Evolutionary conservation across 2,329 filamentous ascomycete genomes (phyloP).

Genomic region (Calycina marina): DNA sequence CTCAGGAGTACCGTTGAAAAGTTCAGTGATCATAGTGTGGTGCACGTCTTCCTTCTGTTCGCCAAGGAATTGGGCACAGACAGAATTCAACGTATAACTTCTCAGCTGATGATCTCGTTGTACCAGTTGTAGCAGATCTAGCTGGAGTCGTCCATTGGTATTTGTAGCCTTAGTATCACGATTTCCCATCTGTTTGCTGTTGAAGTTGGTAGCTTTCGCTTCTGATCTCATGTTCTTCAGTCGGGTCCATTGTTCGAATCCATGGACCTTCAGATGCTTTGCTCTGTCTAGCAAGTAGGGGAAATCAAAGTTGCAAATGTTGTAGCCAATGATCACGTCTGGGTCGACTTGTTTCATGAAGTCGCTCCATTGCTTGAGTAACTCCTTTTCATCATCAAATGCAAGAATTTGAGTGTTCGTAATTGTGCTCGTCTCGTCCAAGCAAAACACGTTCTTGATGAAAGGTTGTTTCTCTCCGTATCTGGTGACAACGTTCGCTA

Average conservation of each 20-base stretch:
- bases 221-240: conserved; percentile 56
- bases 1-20: conserved; percentile 93
- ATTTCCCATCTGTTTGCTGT: conserved; percentile 96
- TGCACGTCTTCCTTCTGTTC: conserved; percentile 99
- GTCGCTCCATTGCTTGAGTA: conserved; percentile 85
- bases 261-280: conserved; percentile 61
- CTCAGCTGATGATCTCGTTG: conserved; percentile 89
- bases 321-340: conserved; percentile 97
- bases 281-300: conserved; percentile 87
- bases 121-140: conserved; percentile 87
- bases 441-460: conserved; percentile 87
- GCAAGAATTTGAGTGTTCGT: conserved; percentile 88
- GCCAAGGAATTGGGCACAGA: conserved; percentile 84
- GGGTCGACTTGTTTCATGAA: conserved; percentile 85
- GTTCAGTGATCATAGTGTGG: conserved; percentile 96
- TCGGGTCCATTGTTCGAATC: conserved; percentile 81
- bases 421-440: conserved; percentile 84
- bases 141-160: conserved; percentile 81
- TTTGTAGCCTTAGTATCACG: conserved; percentile 90
- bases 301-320: conserved; percentile 97
- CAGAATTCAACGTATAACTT: conserved; percentile 95
- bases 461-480: conserved; percentile 96
- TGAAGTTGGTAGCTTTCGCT: conserved; percentile 71
- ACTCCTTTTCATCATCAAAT: conserved; percentile 66
- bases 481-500: conserved; percentile 86